Percentiles rank a stretch among this genome's conserved stretches.
Evolutionary conservation across 352 stramenopile genomes (phyloP).

Genomic region (Pythium oligandrum): DNA sequence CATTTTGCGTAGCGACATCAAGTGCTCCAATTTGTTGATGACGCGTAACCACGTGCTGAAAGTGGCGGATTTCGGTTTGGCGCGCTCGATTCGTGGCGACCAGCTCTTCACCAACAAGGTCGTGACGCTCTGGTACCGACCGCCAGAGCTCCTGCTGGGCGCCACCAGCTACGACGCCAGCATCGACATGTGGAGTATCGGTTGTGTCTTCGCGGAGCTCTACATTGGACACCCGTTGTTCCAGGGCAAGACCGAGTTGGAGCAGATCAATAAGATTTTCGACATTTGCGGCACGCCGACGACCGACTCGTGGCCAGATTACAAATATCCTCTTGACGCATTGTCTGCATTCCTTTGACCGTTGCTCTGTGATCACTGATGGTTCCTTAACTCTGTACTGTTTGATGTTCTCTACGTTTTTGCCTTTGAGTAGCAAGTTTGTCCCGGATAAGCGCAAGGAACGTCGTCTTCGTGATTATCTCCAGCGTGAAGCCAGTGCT

Average conservation of each 20-base stretch:
- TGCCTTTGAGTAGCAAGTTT: slow-evolving; percentile 79
- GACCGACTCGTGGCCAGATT: slow-evolving; percentile 78
- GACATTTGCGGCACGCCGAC: slow-evolving; percentile 84
- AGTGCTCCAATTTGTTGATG: slow-evolving; percentile 90
- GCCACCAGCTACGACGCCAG: slow-evolving; percentile 91
- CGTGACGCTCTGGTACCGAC: slow-evolving; percentile 94
- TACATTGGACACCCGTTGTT: slow-evolving; percentile 86
- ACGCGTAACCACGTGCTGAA: slow-evolving; percentile 79
- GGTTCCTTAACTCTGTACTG: slow-evolving; percentile 3
- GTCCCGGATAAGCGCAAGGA: slow-evolving; percentile 74
- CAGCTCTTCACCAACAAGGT: slow-evolving; percentile 95
- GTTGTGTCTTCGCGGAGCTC: slow-evolving; percentile 83
- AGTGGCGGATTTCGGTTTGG: slow-evolving; percentile 82
- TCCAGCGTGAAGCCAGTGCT: slow-evolving; percentile 67
- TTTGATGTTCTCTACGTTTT: slow-evolving; percentile 22
- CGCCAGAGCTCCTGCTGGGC: slow-evolving; percentile 91
- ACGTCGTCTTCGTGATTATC: slow-evolving; percentile 57
- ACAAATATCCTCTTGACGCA: slow-evolving; percentile 31
- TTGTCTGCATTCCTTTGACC: background rate
- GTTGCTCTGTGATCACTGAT: background rate
- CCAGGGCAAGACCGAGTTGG: slow-evolving; percentile 83
- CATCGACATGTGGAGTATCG: slow-evolving; percentile 96
- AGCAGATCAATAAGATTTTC: slow-evolving; percentile 88
- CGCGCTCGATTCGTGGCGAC: slow-evolving; percentile 79
- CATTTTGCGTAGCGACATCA: slow-evolving; percentile 64